phyloP scores from a whole-genome alignment of 2,329 filamentous ascomycete genomes.

The Venturia carpophila region DNA sequence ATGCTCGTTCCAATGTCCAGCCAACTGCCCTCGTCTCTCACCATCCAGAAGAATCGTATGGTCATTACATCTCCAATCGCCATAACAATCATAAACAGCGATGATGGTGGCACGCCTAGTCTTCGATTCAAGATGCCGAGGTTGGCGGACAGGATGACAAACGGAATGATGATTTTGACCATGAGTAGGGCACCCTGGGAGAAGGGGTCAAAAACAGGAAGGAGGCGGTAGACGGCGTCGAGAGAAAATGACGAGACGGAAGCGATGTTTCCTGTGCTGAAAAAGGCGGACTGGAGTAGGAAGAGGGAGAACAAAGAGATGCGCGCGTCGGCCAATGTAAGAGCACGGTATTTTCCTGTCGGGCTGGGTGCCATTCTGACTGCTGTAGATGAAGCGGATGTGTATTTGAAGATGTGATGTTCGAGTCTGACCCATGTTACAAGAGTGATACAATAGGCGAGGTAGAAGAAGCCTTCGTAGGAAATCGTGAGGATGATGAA shows the following conservation, averaged over 20 bases:
- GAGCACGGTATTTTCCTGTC: conserved; percentile 50
- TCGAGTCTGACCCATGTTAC: conserved; percentile 90
- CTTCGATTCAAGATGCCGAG: conserved; percentile 85
- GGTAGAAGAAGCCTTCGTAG: conserved; percentile 93
- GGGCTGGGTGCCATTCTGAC: conserved; percentile 34
- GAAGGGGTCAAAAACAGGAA: conserved; percentile 91
- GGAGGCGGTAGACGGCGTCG: conserved; percentile 77
- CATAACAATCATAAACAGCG: conserved; percentile 87
- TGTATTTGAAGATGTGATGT: conserved; percentile 58
- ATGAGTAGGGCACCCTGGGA: conserved; percentile 80
- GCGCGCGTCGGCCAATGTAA: conserved; percentile 75
- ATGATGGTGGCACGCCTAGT: conserved; percentile 75
- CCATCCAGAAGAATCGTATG: conserved; percentile 95
- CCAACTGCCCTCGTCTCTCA: conserved; percentile 94
- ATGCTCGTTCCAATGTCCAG: conserved; percentile 96
- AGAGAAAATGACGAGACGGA: conserved; percentile 90
- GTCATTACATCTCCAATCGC: conserved; percentile 85
- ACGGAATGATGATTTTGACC: conserved; percentile 86
- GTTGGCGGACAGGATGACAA: conserved; percentile 84
- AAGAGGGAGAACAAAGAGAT: conserved; percentile 93
- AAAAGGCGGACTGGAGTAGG: conserved; percentile 90
- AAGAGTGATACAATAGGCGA: conserved; percentile 74
- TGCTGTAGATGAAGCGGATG: conserved; percentile 25
- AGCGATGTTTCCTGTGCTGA: conserved; percentile 92
- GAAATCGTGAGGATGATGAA: conserved; percentile 97